phyloP scores from a whole-genome alignment of 177 flowering plant genomes.

The Vitis hybrid region DNA sequence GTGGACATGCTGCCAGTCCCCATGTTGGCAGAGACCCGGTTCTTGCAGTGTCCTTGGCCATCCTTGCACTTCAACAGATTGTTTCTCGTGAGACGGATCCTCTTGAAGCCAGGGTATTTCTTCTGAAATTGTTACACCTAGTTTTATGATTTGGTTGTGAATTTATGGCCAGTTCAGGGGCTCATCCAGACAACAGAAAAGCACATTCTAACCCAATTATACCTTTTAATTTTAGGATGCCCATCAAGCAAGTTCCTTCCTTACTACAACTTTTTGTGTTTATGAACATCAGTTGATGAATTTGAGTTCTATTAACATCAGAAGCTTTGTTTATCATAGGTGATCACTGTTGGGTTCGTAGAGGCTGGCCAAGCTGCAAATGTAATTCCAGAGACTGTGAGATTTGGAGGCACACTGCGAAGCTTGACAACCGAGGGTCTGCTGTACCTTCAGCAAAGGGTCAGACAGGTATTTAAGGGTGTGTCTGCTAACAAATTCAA shows the following conservation, averaged over 20 bases:
- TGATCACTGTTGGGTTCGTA: conserved; percentile 35
- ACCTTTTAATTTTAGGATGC: background rate
- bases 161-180: background rate
- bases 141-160: background rate
- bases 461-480: conserved; percentile 13
- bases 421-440: conserved; percentile 37
- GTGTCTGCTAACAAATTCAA: too few relatives aligned
- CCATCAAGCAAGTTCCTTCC: too few relatives aligned
- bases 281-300: background rate
- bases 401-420: conserved; percentile 41
- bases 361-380: conserved; percentile 40
- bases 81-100: conserved; percentile 67
- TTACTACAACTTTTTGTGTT: too few relatives aligned
- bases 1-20: conserved; percentile 58
- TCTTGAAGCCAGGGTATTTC: conserved; percentile 54
- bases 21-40: conserved; percentile 42
- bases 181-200: too few relatives aligned
- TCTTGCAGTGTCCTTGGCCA: conserved; percentile 46
- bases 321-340: conserved; percentile 14
- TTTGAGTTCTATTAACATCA: background rate
- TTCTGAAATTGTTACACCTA: background rate
- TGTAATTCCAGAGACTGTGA: conserved; percentile 44
- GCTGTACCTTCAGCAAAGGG: conserved; percentile 23
- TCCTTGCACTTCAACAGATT: conserved; percentile 57
- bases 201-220: background rate